Percentiles rank a stretch among this genome's conserved stretches.
phyloP scores from a whole-genome alignment of 495 filamentous ascomycete species.

The Thermothielavioides terrestris region DNA sequence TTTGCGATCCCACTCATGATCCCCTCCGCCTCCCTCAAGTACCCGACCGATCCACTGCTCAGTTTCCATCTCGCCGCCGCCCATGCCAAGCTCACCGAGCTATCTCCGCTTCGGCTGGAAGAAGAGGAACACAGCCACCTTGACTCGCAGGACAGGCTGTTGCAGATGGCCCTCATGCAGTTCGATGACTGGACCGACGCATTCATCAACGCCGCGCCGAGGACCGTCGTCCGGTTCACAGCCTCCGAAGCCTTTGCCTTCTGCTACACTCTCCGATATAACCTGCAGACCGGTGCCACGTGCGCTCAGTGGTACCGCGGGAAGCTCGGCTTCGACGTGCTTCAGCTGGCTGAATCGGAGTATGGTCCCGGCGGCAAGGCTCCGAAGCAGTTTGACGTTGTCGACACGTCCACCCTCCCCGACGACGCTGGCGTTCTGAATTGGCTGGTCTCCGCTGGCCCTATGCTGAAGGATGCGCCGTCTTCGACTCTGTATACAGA shows the following conservation, averaged over 20 bases:
- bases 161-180: slow-evolving; percentile 19
- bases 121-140: background rate
- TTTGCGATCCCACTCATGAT: slow-evolving; percentile 16
- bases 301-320: slow-evolving; percentile 26
- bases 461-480: slow-evolving; percentile 32
- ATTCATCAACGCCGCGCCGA: slow-evolving; percentile 16
- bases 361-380: slow-evolving; percentile 28
- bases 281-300: slow-evolving; percentile 7
- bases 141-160: background rate
- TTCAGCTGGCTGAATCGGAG: slow-evolving; percentile 33
- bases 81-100: slow-evolving; percentile 13
- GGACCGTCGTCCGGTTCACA: slow-evolving; percentile 36
- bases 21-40: slow-evolving; percentile 25
- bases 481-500: slow-evolving; percentile 43
- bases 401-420: slow-evolving; percentile 49
- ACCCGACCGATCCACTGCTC: slow-evolving; percentile 36
- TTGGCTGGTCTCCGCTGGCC: slow-evolving; percentile 39
- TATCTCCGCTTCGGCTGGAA: slow-evolving; percentile 4
- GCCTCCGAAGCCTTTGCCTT: slow-evolving; percentile 37
- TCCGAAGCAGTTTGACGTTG: slow-evolving; percentile 44
- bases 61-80: slow-evolving; percentile 37
- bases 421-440: slow-evolving; percentile 44
- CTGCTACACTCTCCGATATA: slow-evolving; percentile 38
- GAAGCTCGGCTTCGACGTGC: slow-evolving; percentile 13
- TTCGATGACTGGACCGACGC: slow-evolving; percentile 29